A percentile compares a stretch with the other conserved stretches of the same genome.
Evolutionary conservation across 1,284 basidiomycete genomes (phyloP).

Genomic region (Coniferiporia sulphurascens): DNA sequence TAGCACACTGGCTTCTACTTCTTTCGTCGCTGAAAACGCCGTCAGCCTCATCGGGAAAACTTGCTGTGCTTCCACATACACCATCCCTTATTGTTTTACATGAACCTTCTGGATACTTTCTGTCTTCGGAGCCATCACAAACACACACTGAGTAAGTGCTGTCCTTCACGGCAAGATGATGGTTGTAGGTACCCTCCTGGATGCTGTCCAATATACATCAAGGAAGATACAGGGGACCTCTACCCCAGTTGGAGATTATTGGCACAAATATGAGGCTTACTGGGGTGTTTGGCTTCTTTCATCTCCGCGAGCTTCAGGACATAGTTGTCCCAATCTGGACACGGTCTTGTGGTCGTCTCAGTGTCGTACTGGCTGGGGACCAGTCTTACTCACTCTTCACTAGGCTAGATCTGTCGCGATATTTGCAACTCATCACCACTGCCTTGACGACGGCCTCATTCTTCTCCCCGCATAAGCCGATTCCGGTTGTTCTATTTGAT

Average conservation of each 20-base stretch:
- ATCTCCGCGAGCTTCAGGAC: too few species aligned
- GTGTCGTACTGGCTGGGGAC: too few species aligned
- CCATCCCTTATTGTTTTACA: slow-evolving; percentile 58
- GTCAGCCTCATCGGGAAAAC: slow-evolving; percentile 14
- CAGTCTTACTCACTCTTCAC: slow-evolving; percentile 17
- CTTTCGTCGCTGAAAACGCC: slow-evolving; percentile 42
- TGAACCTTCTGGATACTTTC: slow-evolving; percentile 60
- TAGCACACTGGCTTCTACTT: slow-evolving; percentile 51
- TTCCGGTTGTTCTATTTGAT: slow-evolving; percentile 53
- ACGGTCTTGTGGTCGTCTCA: too few species aligned
- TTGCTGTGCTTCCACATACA: slow-evolving; percentile 39
- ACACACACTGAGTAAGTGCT: slow-evolving; percentile 18
- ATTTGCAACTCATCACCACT: slow-evolving; percentile 42
- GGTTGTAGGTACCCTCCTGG: slow-evolving; percentile 10
- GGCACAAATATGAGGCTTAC: too few species aligned
- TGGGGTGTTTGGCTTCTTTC: too few species aligned
- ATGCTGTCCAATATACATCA: too few species aligned
- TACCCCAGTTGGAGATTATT: too few species aligned
- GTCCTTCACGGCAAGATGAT: too few species aligned
- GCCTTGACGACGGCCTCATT: slow-evolving; percentile 34
- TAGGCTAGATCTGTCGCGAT: slow-evolving; percentile 39
- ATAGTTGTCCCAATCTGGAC: too few species aligned
- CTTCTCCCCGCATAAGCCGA: slow-evolving; percentile 28
- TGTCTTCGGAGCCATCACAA: slow-evolving; percentile 16
- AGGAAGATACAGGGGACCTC: too few species aligned